Base-by-base conservation (phyloP, 345 rosid genomes). In the Gossypioides kirkii region DNA sequence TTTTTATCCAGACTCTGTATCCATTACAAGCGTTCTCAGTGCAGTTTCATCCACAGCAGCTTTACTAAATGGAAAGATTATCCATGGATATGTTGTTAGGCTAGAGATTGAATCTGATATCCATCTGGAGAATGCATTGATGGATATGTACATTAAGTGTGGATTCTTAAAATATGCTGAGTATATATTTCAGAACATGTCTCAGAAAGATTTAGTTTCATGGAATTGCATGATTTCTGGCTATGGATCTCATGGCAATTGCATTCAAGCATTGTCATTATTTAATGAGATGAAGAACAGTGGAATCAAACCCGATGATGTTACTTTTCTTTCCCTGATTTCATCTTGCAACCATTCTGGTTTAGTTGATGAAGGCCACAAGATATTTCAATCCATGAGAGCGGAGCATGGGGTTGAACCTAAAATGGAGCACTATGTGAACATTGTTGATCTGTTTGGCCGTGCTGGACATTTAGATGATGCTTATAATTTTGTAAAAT, bases 281-380 rank as follows among this genome's bases (percentile, higher is more conserved):
- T 88, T 87, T 41, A 74, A 87, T 10, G 86, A 87, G 76, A 89
- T 90, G 98, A 86, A 74, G 78, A 84, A 74, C 36, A 71, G 46
- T 49, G 89, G 87, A 61, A 76, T 79, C 73, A 72, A 46, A 11
- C 90, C 97, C 6, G 94, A 93, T 76, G 85, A 80, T 61, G 80
- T 85, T n/a, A 87, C 98, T 41, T 92, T 92, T 77, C 77, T 88
- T 68, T 82, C 90, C 78, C 72, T 90, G 80, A 77, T 92, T 54
- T 86, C 96, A 69, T 85, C 94, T 68, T 92, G 96, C 82, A 92
- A 86, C 74, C 98, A 90, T 86, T 86, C 91, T 12, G 96, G 98
- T 77, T 70, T 86, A 41, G 84, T 87, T 7, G 69, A 86, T 70
- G 87, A 85, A 77, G 96, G 98, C 70, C 84, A 78, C 75, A 73